These are phyloP conservation scores for Colletotrichum chrysophilum DNA, from an alignment of 2,329 filamentous ascomycete species.

Conservation along the genomic window DNA sequence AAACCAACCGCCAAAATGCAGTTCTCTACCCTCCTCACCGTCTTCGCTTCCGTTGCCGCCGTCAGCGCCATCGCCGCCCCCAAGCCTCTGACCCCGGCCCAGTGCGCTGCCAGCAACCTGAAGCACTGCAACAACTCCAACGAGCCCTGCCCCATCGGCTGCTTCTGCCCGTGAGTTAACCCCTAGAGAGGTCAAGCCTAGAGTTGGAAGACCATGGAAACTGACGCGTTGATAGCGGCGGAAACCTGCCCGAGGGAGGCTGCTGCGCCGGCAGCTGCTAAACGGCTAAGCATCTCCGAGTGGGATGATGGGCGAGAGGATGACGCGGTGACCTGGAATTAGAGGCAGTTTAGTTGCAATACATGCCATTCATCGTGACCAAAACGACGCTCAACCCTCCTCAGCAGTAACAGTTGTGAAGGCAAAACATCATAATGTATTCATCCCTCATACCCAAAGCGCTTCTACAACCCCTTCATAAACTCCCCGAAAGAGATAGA, in stretches of 20 bases:
- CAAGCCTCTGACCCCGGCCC: not conserved
- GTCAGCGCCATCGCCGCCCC: not conserved
- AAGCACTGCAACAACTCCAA: not conserved
- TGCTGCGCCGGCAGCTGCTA: not conserved
- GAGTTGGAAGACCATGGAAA: not conserved
- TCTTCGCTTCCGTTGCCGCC: not conserved
- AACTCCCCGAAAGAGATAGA: conserved; percentile 83
- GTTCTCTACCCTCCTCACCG: not conserved
- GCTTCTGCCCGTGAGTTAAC: not conserved
- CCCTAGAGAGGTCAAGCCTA: not conserved
- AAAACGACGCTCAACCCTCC: not conserved
- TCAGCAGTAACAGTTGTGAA: not conserved
- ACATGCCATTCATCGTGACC: not conserved
- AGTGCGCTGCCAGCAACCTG: not conserved
- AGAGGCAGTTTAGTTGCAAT: not conserved
- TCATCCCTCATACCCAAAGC: not conserved
- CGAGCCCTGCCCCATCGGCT: not conserved
- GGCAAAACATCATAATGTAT: not conserved
- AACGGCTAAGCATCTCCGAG: not conserved
- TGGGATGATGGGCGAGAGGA: not conserved
- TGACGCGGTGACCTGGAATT: not conserved
- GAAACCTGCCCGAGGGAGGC: not conserved
- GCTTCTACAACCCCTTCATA: conserved; percentile 63
- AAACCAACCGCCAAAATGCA: not conserved
- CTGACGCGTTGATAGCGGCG: not conserved